A percentile compares a stretch with the other conserved stretches of the same genome.
These are phyloP conservation scores for Herpetospermum pedunculosum DNA, from an alignment of 306 rosid genomes.

Conservation along the genomic window DNA sequence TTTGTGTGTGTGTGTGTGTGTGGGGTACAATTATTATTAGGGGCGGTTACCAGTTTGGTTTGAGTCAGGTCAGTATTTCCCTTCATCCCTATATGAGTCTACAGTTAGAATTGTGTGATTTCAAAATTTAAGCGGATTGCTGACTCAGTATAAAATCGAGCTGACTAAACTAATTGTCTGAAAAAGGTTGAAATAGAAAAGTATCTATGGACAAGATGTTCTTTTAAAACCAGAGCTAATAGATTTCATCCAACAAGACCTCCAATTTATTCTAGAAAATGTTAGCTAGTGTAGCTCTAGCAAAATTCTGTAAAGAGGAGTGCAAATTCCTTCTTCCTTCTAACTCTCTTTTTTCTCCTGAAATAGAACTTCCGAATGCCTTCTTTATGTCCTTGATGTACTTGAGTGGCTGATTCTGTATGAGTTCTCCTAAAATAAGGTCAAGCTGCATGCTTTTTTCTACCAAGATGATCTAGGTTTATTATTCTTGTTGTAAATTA, in stretches of 20 bases:
- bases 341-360: neutral
- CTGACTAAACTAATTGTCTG: neutral
- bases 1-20: neutral
- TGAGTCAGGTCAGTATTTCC: neutral
- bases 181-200: neutral
- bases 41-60: neutral
- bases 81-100: neutral
- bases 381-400: neutral
- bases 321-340: neutral
- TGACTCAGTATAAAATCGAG: neutral
- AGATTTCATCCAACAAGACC: neutral
- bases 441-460: neutral
- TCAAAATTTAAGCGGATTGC: neutral
- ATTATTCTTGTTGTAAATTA: slow-evolving; percentile 8
- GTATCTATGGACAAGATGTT: neutral
- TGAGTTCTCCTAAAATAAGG: neutral
- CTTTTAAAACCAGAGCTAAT: neutral
- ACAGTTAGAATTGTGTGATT: neutral
- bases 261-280: neutral
- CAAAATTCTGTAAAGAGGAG: neutral
- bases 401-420: neutral
- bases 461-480: neutral
- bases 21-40: neutral
- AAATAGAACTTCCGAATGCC: neutral
- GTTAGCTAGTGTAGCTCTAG: neutral